Conservation (phyloP, 805 yeast species). For the Lachancea fermentati region DNA sequence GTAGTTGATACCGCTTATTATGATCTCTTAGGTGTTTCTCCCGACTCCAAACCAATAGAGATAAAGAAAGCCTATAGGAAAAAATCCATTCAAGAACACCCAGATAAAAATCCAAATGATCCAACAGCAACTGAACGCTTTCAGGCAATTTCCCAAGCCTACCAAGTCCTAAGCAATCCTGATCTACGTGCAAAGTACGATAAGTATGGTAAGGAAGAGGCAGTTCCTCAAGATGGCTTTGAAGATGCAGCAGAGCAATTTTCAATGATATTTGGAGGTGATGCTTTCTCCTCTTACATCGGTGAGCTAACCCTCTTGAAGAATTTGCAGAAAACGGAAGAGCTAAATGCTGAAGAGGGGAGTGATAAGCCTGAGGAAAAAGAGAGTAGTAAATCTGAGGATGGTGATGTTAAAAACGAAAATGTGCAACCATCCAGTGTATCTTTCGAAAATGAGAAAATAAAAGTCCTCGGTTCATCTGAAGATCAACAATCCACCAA, state of each 20-base stretch:
- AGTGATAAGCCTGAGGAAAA: conserved; percentile 33
- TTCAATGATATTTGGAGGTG: conserved; percentile 79
- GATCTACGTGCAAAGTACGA: conserved; percentile 62
- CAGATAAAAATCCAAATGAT: conserved; percentile 75
- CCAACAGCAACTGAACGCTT: conserved; percentile 72
- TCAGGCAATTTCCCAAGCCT: conserved; percentile 58
- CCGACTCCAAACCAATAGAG: conserved; percentile 56
- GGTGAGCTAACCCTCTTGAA: conserved; percentile 80
- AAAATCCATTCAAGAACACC: conserved; percentile 70
- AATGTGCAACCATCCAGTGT: no score
- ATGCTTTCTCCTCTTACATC: conserved; percentile 77
- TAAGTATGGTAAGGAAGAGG: conserved; percentile 67
- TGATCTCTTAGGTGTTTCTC: conserved; percentile 54
- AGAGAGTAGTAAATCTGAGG: conserved; percentile 29
- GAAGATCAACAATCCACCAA: conserved; percentile 6
- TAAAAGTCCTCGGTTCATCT: not conserved
- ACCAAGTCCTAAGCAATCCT: conserved; percentile 68
- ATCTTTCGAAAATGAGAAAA: not conserved
- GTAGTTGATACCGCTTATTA: conserved; percentile 72
- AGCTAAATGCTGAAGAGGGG: conserved; percentile 44
- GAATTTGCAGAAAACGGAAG: conserved; percentile 63
- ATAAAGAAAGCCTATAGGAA: conserved; percentile 77
- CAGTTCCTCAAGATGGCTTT: conserved; percentile 64
- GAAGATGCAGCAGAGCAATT: conserved; percentile 72
- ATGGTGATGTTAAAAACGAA: conserved; percentile 18